These are phyloP conservation scores for Eucalyptus caleyi DNA, from an alignment of 345 rosid species.

Conservation along the genomic window DNA sequence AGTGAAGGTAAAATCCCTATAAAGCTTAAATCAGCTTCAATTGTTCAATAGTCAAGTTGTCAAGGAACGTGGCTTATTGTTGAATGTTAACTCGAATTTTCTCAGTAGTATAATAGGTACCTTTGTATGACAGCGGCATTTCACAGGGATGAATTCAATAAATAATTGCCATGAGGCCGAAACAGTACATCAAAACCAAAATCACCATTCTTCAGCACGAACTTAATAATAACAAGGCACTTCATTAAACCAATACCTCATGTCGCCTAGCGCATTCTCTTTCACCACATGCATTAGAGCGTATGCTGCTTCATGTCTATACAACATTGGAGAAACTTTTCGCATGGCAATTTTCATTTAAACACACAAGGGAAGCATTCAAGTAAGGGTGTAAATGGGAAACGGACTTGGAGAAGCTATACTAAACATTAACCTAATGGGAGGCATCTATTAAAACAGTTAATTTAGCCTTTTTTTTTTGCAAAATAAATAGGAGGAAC, in stretches of 20 bases:
- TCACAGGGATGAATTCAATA: not conserved
- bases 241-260: not conserved
- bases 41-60: not conserved
- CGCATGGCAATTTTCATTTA: not conserved
- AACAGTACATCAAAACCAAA: not conserved
- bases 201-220: not conserved
- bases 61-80: not conserved
- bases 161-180: not conserved
- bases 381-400: not conserved
- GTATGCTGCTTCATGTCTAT: not conserved
- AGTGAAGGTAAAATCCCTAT: not conserved
- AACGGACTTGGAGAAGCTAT: not conserved
- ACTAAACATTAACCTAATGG: not conserved
- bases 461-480: not conserved
- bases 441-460: not conserved
- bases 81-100: not conserved
- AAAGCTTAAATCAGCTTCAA: not conserved
- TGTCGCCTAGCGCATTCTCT: not conserved
- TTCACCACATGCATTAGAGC: not conserved
- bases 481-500: no score
- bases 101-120: not conserved
- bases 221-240: not conserved
- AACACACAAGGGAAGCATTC: not conserved
- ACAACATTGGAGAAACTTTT: not conserved
- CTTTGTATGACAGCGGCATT: not conserved